Conservation (phyloP, 768 basidiomycete genomes). For the Rhodosporidiobolus sp. region DNA sequence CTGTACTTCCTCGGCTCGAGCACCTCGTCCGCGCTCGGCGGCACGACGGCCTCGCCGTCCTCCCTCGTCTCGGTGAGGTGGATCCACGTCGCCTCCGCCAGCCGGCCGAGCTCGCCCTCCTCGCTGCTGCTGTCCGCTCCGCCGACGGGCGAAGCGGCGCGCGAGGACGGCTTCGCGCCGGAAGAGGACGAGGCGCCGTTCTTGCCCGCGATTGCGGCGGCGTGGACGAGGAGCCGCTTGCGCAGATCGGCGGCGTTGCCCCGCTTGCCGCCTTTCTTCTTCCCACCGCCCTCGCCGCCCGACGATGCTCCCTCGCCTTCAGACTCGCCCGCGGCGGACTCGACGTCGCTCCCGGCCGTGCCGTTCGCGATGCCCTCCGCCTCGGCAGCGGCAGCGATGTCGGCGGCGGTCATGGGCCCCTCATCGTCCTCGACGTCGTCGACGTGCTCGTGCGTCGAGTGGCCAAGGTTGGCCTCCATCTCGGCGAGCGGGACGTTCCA, state of each 20-base stretch:
- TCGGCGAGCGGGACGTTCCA: slow-evolving; percentile 58
- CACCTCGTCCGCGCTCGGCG: slow-evolving; percentile 53
- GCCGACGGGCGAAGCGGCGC: slow-evolving; percentile 41
- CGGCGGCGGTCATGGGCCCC: slow-evolving; percentile 66
- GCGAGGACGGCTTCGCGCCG: slow-evolving; percentile 48
- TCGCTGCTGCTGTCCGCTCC: not conserved
- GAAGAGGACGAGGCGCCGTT: no score
- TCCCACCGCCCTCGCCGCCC: slow-evolving; percentile 24
- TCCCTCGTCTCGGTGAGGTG: slow-evolving; percentile 35
- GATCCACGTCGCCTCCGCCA: slow-evolving; percentile 42
- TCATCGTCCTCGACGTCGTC: slow-evolving; percentile 54
- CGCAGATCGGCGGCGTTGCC: slow-evolving; percentile 63
- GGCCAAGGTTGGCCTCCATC: slow-evolving; percentile 52
- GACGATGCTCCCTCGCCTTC: not conserved
- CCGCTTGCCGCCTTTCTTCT: slow-evolving; percentile 45
- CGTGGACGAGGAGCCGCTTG: slow-evolving; percentile 74
- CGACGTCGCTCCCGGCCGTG: slow-evolving; percentile 36
- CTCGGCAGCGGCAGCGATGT: slow-evolving; percentile 58
- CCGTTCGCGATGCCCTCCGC: slow-evolving; percentile 42
- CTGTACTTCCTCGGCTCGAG: slow-evolving; percentile 53
- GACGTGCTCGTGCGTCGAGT: slow-evolving; percentile 31
- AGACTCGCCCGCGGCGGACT: slow-evolving; percentile 14
- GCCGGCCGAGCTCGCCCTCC: slow-evolving; percentile 11
- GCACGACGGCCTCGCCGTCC: slow-evolving; percentile 61
- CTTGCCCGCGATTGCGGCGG: slow-evolving; percentile 51